Evolutionary conservation across 2,329 filamentous ascomycete species (phyloP).

Genomic region (Cladosporium cucumerinum): DNA sequence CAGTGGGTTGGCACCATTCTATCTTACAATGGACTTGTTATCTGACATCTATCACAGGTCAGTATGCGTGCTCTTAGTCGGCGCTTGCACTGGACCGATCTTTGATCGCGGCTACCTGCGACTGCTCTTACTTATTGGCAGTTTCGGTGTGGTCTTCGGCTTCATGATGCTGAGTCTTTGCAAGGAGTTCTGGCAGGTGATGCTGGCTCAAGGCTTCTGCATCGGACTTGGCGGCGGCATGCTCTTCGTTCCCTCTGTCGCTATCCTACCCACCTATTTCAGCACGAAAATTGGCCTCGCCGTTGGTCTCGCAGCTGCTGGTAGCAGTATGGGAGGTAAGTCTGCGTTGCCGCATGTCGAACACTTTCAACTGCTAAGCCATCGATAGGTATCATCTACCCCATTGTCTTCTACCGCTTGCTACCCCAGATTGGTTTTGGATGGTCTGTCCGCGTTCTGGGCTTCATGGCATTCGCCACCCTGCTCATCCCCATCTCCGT

Average conservation of each 20-base stretch:
- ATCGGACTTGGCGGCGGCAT: conserved; percentile 46
- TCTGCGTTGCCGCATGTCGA: background rate
- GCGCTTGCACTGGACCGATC: conserved; percentile 46
- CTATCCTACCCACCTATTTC: conserved; percentile 50
- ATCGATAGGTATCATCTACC: conserved; percentile 31
- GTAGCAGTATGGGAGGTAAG: conserved; percentile 38
- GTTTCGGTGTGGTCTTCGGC: conserved; percentile 46
- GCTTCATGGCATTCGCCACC: conserved; percentile 34
- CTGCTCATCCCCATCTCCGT: conserved; percentile 31
- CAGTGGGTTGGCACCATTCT: conserved; percentile 29
- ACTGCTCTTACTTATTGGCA: conserved; percentile 41
- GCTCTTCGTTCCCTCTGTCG: conserved; percentile 41
- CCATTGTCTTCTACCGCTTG: conserved; percentile 36
- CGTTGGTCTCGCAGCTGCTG: conserved; percentile 46
- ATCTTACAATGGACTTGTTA: background rate
- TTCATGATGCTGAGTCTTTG: conserved; percentile 51
- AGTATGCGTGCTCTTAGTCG: conserved; percentile 46
- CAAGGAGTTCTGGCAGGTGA: conserved; percentile 46
- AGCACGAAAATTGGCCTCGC: conserved; percentile 43
- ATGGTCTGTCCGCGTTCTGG: conserved; percentile 32
- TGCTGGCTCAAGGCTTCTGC: conserved; percentile 49
- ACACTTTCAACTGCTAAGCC: background rate
- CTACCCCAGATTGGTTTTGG: conserved; percentile 30
- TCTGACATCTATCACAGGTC: conserved; percentile 20
- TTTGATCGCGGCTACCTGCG: conserved; percentile 50